phyloP scores from a whole-genome alignment of 2,329 filamentous ascomycete species.

The Lachnellula cervina region DNA sequence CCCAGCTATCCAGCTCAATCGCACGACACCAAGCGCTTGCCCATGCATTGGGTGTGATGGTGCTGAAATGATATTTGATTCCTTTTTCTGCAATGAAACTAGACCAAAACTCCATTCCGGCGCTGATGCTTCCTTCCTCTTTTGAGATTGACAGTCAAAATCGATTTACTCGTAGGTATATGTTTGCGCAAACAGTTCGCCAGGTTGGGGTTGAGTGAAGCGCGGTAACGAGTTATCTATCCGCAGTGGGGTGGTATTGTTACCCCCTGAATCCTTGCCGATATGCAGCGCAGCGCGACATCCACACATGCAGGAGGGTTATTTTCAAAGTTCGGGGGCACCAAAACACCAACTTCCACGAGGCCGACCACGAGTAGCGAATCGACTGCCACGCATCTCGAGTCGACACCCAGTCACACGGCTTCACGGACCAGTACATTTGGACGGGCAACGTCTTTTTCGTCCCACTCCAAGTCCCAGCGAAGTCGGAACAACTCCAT shows the following conservation, averaged over 20 bases:
- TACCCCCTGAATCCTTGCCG: background rate
- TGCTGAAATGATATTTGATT: background rate
- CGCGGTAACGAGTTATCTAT: background rate
- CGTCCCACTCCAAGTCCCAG: constrained; percentile 32
- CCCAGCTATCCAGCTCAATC: background rate
- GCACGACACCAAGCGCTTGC: background rate
- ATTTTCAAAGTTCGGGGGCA: constrained; percentile 20
- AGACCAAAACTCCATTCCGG: background rate
- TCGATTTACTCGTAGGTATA: no score
- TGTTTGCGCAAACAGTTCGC: background rate
- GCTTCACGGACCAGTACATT: constrained; percentile 47
- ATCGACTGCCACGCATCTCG: constrained; percentile 16
- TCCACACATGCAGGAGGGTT: constrained; percentile 13
- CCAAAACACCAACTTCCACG: constrained; percentile 24
- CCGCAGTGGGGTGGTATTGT: background rate
- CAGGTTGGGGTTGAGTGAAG: background rate
- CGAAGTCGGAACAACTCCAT: constrained; percentile 40
- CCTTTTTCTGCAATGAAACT: background rate
- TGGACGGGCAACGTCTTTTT: constrained; percentile 50
- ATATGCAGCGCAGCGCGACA: constrained; percentile 13
- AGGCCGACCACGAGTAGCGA: constrained; percentile 28
- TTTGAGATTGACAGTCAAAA: background rate
- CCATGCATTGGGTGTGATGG: background rate
- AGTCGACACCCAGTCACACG: constrained; percentile 15
- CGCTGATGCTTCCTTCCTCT: background rate